Evolutionary conservation across 345 rosid genomes (phyloP), one percentile per base, ranked within the genome.

Genomic region (Fremontodendron californicum): DNA sequence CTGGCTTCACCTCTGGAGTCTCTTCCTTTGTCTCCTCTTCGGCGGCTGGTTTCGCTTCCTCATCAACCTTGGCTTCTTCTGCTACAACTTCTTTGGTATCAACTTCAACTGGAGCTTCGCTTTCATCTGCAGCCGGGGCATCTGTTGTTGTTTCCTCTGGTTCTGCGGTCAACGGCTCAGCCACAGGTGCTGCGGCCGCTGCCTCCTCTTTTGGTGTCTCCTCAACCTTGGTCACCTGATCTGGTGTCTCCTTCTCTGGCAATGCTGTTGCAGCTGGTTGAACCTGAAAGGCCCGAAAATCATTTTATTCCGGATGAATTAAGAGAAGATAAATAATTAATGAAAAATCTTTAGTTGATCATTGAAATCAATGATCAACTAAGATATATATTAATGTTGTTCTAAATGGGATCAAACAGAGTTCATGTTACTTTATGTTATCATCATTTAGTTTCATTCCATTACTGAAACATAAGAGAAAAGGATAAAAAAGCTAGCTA

Each of bases 181-280:
- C 0, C 4, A 42, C 78, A 2, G 81, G 49, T 46, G 87, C 67
- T 51, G 81, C 84, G 12, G 84, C 75, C 1, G 58, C 85, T 73
- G 81, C 6, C 78, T 84, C 90, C 52, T 82, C 86, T 31, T 80
- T 77, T 49, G 82, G 73, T 66, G 72, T 54, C 81, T 88, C 87
- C 57, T 43, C 78, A 7, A 74, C 67, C 74, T 86, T 81, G 75
- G 71, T 81, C 67, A 75, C 80, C 83, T 85, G n/a, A n/a, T n/a
- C 88, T 11, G 82, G 65, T 48, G 73, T 75, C 79, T 84, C 87
- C 0, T 40, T 84, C 85, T 87, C 90, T 29, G 83, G 82, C 78
- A 90, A 73, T 60, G 83, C 10, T 76, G 86, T 33, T 62, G 82
- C 48, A 40, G 84, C 81, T 45, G 84, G 6, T 51, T 76, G 81